Evolutionary conservation across 1,139 yeast genomes (phyloP).

Genomic region (Debaryomyces singareniensis): DNA sequence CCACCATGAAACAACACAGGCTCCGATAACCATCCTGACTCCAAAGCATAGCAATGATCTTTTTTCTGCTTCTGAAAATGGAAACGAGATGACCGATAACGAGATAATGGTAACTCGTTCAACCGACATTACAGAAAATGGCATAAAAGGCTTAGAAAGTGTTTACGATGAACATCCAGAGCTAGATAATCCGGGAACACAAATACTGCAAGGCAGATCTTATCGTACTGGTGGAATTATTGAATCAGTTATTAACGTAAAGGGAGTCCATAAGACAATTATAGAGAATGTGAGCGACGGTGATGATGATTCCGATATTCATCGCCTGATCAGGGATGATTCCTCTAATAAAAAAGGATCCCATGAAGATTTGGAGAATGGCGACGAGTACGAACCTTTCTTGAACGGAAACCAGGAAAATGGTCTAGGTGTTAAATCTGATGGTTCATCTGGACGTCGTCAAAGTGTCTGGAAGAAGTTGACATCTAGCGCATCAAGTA

Average conservation of each 20-base stretch:
- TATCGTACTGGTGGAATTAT: slow-evolving; percentile 66
- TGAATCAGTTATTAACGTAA: slow-evolving; percentile 77
- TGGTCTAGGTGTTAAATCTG: too few species aligned
- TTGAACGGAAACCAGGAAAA: too few species aligned
- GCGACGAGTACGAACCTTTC: slow-evolving; percentile 4
- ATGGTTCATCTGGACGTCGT: too few species aligned
- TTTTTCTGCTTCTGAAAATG: not conserved
- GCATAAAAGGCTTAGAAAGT: not conserved
- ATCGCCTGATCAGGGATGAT: not conserved
- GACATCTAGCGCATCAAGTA: too few species aligned
- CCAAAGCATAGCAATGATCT: not conserved
- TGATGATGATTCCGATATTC: slow-evolving; percentile 15
- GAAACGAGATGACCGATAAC: not conserved
- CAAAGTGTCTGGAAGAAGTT: not conserved
- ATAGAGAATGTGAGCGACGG: slow-evolving; percentile 56
- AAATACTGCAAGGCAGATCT: slow-evolving; percentile 14
- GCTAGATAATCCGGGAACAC: not conserved
- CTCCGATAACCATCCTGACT: not conserved
- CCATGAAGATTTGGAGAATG: slow-evolving; percentile 12
- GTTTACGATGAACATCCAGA: not conserved
- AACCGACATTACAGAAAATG: not conserved
- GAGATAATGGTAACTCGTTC: not conserved
- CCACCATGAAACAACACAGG: slow-evolving; percentile 2
- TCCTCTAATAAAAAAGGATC: slow-evolving; percentile 12
- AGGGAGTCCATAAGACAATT: slow-evolving; percentile 82